These are phyloP conservation scores for Claviceps maximensis DNA, from an alignment of 2,329 filamentous ascomycete species.

Conservation along the genomic window DNA sequence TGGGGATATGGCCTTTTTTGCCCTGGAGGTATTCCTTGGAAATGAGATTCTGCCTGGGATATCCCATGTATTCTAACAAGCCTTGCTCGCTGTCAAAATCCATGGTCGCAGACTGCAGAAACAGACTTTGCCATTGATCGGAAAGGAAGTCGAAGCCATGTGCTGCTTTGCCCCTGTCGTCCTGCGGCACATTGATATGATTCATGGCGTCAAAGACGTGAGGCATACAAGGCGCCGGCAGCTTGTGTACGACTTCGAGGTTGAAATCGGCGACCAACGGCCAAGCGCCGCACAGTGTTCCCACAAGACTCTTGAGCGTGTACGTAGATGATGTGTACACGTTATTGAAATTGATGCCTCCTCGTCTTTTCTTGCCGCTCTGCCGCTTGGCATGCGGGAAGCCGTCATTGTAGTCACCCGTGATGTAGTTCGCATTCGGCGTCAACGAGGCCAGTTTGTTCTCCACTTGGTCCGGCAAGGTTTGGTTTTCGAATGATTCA, in stretches of 20 bases:
- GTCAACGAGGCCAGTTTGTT: conserved; percentile 17
- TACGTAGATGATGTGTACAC: conserved; percentile 29
- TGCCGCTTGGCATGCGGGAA: conserved; percentile 13
- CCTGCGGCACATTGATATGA: conserved; percentile 8
- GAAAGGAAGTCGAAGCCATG: conserved; percentile 10
- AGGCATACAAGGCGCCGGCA: conserved; percentile 32
- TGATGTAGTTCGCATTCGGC: conserved; percentile 20
- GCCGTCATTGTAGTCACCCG: conserved; percentile 23
- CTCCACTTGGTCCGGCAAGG: conserved; percentile 20
- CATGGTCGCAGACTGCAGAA: conserved; percentile 19
- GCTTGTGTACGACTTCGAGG: conserved; percentile 25
- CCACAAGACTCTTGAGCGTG: conserved; percentile 29
- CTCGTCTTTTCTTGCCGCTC: conserved; percentile 11
- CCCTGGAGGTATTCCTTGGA: conserved; percentile 19
- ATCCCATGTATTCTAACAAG: conserved; percentile 18
- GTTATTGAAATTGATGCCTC: conserved; percentile 27
- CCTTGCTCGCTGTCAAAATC: conserved; percentile 18
- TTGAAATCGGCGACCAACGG: conserved; percentile 30
- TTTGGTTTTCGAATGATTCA: conserved; percentile 18
- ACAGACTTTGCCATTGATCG: conserved; percentile 19
- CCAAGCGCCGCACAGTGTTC: conserved; percentile 27
- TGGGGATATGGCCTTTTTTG: conserved; percentile 9
- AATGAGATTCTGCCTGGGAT: conserved; percentile 13
- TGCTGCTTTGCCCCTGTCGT: not conserved
- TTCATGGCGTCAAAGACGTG: conserved; percentile 25